Evolutionary conservation across 2,329 filamentous ascomycete genomes (phyloP).

Genomic region (Colletotrichum nymphaeae): DNA sequence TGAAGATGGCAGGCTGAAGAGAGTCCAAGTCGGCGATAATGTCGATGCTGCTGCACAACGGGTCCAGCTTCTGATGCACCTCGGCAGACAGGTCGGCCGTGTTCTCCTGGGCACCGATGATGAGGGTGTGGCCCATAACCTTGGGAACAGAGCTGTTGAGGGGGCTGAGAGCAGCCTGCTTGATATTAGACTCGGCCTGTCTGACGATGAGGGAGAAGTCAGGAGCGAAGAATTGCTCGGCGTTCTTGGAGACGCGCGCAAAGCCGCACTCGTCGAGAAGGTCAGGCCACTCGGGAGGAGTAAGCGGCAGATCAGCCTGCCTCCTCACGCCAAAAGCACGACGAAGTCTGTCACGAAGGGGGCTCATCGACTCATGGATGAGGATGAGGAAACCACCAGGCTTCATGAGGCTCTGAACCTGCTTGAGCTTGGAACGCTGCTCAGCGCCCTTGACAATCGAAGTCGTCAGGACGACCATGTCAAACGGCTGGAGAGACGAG

Average conservation of each 20-base stretch:
- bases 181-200: slow-evolving; percentile 44
- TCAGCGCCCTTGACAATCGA: slow-evolving; percentile 45
- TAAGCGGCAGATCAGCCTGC: slow-evolving; percentile 18
- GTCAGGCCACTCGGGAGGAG: slow-evolving; percentile 48
- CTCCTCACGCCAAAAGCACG: slow-evolving; percentile 15
- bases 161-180: slow-evolving; percentile 36
- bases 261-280: slow-evolving; percentile 49
- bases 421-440: slow-evolving; percentile 39
- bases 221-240: slow-evolving; percentile 45
- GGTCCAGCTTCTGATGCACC: slow-evolving; percentile 39
- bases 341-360: slow-evolving; percentile 38
- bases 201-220: slow-evolving; percentile 52
- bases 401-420: slow-evolving; percentile 43
- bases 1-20: slow-evolving; percentile 22
- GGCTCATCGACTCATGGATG: slow-evolving; percentile 40
- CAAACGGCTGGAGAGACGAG: slow-evolving; percentile 40
- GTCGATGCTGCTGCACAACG: slow-evolving; percentile 38
- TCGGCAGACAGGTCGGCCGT: slow-evolving; percentile 36
- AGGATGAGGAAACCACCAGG: slow-evolving; percentile 45
- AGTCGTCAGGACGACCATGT: slow-evolving; percentile 44
- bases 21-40: slow-evolving; percentile 42
- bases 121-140: slow-evolving; percentile 43
- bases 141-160: slow-evolving; percentile 1
- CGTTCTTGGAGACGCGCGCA: slow-evolving; percentile 41
- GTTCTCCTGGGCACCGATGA: slow-evolving; percentile 44